A percentile compares a stretch with the other conserved stretches of the same genome.
phyloP scores from a whole-genome alignment of 495 filamentous ascomycete species.

The Tuber umbilicatum region DNA sequence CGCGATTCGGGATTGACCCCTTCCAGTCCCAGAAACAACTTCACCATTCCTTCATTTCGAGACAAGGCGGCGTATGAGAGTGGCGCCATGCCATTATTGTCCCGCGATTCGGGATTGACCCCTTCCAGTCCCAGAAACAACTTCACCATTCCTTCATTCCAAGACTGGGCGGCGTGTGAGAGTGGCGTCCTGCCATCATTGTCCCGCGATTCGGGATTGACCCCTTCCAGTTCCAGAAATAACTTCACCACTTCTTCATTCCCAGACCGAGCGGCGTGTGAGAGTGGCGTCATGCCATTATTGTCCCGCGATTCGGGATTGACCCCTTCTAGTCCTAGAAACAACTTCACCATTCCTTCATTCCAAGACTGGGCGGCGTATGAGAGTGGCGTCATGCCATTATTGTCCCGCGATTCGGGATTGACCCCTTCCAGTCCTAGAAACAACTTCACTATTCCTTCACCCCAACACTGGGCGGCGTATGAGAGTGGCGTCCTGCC shows the following conservation, averaged over 20 bases:
- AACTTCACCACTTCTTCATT: too few species aligned
- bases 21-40: constrained; percentile 31
- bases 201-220: constrained; percentile 15
- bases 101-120: constrained; percentile 11
- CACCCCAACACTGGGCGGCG: too few species aligned
- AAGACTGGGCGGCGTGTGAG: constrained; percentile 42
- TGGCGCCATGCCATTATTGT: constrained; percentile 26
- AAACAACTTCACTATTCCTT: too few species aligned
- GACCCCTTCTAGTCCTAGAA: constrained; percentile 27
- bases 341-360: constrained; percentile 34
- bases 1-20: constrained; percentile 2
- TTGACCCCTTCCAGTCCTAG: too few species aligned
- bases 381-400: too few species aligned
- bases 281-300: neutral
- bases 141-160: constrained; percentile 42
- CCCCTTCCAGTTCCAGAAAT: constrained; percentile 15
- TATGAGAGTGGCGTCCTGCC: too few species aligned
- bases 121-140: constrained; percentile 7
- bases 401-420: too few species aligned
- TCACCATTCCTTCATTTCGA: constrained; percentile 37
- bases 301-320: constrained; percentile 5
- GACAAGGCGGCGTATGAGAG: constrained; percentile 36
- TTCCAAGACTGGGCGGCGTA: constrained; percentile 39
- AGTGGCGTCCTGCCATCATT: constrained; percentile 42
- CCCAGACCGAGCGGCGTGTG: too few species aligned